Evolutionary conservation across 1,284 basidiomycete genomes (phyloP).

Genomic region (Coriolopsis trogii): DNA sequence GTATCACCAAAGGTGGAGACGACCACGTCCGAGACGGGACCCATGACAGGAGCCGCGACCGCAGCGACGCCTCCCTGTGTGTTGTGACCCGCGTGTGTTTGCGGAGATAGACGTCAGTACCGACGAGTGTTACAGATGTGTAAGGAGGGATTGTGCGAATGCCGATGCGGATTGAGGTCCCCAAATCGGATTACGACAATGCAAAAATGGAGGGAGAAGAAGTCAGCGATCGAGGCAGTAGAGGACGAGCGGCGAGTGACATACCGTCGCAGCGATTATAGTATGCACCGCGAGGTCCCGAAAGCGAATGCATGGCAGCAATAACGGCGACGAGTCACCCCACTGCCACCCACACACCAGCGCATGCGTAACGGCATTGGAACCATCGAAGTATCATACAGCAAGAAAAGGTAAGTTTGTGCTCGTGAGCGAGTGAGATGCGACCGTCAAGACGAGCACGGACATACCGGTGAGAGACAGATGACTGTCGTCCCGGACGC

Average conservation of each 20-base stretch:
- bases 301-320: constrained; percentile 68
- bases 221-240: constrained; percentile 5
- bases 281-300: constrained; percentile 64
- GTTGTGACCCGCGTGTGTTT: not conserved
- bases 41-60: constrained; percentile 57
- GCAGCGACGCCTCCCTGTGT: constrained; percentile 61
- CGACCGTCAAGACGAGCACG: not conserved
- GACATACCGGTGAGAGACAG: constrained; percentile 62
- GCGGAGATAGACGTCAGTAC: too few relatives aligned
- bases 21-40: constrained; percentile 53
- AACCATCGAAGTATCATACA: not conserved
- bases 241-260: constrained; percentile 21
- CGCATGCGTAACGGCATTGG: not conserved
- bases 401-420: not conserved
- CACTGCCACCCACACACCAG: constrained; percentile 52
- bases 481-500: constrained; percentile 62
- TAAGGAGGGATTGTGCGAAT: not conserved
- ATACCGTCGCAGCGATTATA: constrained; percentile 61
- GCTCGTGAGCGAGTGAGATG: constrained; percentile 6
- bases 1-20: constrained; percentile 55
- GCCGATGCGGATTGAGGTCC: not conserved
- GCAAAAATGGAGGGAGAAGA: not conserved
- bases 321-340: constrained; percentile 65
- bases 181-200: not conserved
- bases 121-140: too few relatives aligned